Evolutionary conservation across 2,329 filamentous ascomycete genomes (phyloP), one percentile per base, ranked within the genome.

Genomic region (Alternaria metachromatica): DNA sequence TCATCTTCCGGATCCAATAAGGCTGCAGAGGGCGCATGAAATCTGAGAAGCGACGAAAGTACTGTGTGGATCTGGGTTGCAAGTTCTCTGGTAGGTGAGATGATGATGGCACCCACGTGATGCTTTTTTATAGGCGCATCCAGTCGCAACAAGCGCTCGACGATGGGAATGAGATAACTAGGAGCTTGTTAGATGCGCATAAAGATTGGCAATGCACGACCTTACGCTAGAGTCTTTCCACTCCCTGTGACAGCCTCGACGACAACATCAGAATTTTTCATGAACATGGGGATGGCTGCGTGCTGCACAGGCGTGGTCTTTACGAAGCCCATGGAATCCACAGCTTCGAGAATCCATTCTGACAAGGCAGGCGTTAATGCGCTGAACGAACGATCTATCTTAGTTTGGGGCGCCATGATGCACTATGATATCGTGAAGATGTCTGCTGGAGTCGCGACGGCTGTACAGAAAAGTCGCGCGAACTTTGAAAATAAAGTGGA

Each of bases 241-340:
- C 75, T 78, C 15, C 78, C 78, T 8, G 78, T 80, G 4, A 80
- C 78, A 15, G 88, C 89, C 83, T 97, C 93, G 6, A 97, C 94
- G 1, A 97, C 94, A 5, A 97, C 92, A 80, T 97, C 94, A 76
- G 96, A 97, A 78, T 97, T 92, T 55, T 89, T 90, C 82, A 94
- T 90, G 77, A 97, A 96, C 55, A 97, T 87, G 12, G 94, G 93
- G 69, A 97, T 91, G 5, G 93, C 91, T 63, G 93, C 95, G 48
- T 94, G 93, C 82, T 98, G 95, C n/a, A 97, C 94, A 1, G 95
- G 95, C 4, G 94, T 97, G 86, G 96, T 94, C 78, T 91, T 90
- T 67, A 86, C 84, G 80, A 97, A 97, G 64, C 93, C 93, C 90
- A 96, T 95, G 68, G 90, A 88, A 54, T 89, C 86, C 53, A 96